Base-by-base conservation (phyloP, 805 yeast genomes). In the Zygotorulaspora chibaensis region DNA sequence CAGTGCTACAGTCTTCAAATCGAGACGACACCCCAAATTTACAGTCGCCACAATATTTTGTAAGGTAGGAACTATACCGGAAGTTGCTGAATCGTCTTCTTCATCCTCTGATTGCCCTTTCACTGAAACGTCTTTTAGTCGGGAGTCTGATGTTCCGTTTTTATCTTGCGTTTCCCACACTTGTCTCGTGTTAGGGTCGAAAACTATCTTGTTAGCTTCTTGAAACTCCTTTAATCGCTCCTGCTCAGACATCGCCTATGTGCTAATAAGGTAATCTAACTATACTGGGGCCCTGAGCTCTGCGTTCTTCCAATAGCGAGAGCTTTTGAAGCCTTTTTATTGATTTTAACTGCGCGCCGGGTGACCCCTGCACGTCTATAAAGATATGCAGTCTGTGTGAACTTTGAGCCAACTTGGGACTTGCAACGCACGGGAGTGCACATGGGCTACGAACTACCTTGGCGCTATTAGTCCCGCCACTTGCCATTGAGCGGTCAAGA, bases 1-100 rank as follows among this genome's bases (percentile, higher is more conserved):
- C 51, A 93, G 74, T 1, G 99, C 99, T 63, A 93, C 95, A 15
- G 99, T 93, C 64, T 93, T 93, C 66, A 93, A 78, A 68, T 93
- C 99, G 57, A 93, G 73, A 52, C 98, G 83, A 68, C 99, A 93
- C 55, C 93, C 98, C 65, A 93, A 75, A 63, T 93, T 91, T 48
- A 93, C 99, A 0, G 99, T 93, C 29, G 99, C 99, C 40, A 93
- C 99, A 45, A 93, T 93, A 72, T 93, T 93, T 65, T 87, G 95
- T 39, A 73, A 55, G 1, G 98, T 91, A 38, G 99, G 99, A 7
- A 93, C 96, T 44, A 93, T 91, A 35, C 99, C 99, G 0, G 96
- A 87, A 2, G 95, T 83, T 1, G 91, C 83, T 23, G 83, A 83
- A 50, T 80, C 86, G 38, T 81, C 88, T 5, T 57, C 66, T 4